Conservation (phyloP, 495 filamentous ascomycete genomes). For the Pyronema domesticum region DNA sequence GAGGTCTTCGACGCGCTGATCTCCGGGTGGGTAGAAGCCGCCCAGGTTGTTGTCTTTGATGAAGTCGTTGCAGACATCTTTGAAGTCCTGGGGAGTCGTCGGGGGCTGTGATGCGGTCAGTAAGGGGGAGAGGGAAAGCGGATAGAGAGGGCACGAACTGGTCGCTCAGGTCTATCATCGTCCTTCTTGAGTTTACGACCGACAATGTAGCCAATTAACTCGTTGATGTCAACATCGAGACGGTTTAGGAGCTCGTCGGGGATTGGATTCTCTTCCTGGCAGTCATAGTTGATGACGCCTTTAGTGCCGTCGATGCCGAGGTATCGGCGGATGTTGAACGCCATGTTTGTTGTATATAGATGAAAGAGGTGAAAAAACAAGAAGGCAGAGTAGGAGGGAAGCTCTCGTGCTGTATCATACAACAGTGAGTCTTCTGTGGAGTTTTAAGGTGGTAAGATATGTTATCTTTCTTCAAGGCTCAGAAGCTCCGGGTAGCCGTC, state of each 20-base stretch:
- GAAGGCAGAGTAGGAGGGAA: too few relatives aligned
- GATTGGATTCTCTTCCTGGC: slow-evolving; percentile 1
- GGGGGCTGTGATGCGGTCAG: not conserved
- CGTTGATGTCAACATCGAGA: slow-evolving; percentile 5
- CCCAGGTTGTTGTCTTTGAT: not conserved
- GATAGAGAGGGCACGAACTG: too few relatives aligned
- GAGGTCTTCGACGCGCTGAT: not conserved
- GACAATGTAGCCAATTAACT: not conserved
- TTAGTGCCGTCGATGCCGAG: slow-evolving; percentile 5
- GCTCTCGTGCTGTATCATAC: too few relatives aligned
- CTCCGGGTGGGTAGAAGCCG: not conserved
- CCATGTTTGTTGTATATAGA: slow-evolving; percentile 2
- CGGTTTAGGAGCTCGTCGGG: slow-evolving; percentile 3
- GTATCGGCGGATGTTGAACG: slow-evolving; percentile 10
- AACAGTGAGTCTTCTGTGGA: too few relatives aligned
- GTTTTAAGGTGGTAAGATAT: too few relatives aligned
- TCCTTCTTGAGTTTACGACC: not conserved
- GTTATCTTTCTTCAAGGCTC: too few relatives aligned
- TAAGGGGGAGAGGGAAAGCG: too few relatives aligned
- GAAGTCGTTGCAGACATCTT: not conserved
- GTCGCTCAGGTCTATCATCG: not conserved
- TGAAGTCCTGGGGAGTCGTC: not conserved
- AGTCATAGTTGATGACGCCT: not conserved
- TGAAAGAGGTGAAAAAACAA: not conserved
- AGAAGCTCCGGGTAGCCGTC: not conserved